These are phyloP conservation scores for Schizosaccharomyces lindneri DNA, from an alignment of 805 yeast species.

Conservation along the genomic window DNA sequence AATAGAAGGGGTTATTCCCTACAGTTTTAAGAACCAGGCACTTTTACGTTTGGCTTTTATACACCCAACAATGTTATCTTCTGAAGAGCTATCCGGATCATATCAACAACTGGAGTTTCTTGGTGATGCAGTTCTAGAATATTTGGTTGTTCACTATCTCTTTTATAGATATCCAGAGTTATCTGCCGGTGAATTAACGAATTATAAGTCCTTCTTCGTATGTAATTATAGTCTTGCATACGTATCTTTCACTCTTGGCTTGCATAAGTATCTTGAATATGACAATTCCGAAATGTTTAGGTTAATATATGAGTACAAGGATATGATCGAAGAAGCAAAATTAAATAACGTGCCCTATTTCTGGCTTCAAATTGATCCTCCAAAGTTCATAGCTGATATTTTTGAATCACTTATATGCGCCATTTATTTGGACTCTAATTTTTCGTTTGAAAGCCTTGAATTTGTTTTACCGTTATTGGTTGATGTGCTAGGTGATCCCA, in stretches of 20 bases:
- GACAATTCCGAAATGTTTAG: background rate
- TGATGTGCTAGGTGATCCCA: background rate
- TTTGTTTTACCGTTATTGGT: background rate
- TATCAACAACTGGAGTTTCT: constrained; percentile 4
- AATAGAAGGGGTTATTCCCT: background rate
- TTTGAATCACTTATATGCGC: constrained; percentile 3
- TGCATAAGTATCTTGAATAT: constrained; percentile 1
- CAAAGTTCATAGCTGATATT: constrained; percentile 4
- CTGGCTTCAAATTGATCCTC: constrained; percentile 3
- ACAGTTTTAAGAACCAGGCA: background rate
- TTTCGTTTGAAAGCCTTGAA: background rate
- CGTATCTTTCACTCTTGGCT: background rate
- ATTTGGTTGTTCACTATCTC: constrained; percentile 1
- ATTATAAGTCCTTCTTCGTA: constrained; percentile 2
- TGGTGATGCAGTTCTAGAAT: constrained; percentile 4
- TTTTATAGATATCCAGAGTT: constrained; percentile 1
- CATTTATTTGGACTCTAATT: constrained; percentile 3
- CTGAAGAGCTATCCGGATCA: background rate
- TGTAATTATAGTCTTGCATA: constrained; percentile 3
- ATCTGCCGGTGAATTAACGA: constrained; percentile 2
- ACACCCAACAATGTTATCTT: constrained; percentile 1
- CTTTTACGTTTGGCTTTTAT: constrained; percentile 2
- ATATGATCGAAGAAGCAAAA: background rate
- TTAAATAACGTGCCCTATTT: background rate
- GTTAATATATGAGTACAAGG: constrained; percentile 2